phyloP scores from a whole-genome alignment of 441 rosid species.

The Bocquillonia castaneifolia region DNA sequence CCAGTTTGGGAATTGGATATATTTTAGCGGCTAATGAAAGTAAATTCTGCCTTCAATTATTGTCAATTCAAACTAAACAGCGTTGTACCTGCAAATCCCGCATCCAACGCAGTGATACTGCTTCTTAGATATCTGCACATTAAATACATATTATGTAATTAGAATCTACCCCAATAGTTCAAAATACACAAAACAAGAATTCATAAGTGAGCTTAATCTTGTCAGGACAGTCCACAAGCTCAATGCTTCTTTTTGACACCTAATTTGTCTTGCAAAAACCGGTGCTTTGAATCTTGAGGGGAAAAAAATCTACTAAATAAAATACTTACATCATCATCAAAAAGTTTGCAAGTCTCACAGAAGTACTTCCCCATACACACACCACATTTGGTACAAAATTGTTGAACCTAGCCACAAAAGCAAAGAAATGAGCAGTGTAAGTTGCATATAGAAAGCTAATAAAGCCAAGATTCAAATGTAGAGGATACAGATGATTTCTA shows the following conservation, averaged over 20 bases:
- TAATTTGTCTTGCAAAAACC: background rate
- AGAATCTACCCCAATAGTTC: conserved; percentile 5
- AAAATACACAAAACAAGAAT: background rate
- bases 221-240: background rate
- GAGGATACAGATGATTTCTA: background rate
- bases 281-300: background rate
- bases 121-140: conserved; percentile 66
- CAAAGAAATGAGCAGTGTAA: conserved; percentile 1
- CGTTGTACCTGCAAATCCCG: conserved; percentile 80
- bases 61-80: background rate
- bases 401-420: conserved; percentile 50
- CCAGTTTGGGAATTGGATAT: background rate
- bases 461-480: background rate
- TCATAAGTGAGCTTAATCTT: background rate
- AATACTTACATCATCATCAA: conserved; percentile 79
- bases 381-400: conserved; percentile 70
- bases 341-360: conserved; percentile 71
- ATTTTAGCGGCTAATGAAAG: background rate
- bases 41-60: background rate
- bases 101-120: conserved; percentile 86
- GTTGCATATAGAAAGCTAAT: background rate
- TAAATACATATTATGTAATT: conserved; percentile 13
- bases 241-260: background rate
- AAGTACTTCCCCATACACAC: conserved; percentile 88
- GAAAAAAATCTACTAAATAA: background rate